phyloP scores from a whole-genome alignment of 2,329 filamentous ascomycete species.

The Talaromyces pinophilus region DNA sequence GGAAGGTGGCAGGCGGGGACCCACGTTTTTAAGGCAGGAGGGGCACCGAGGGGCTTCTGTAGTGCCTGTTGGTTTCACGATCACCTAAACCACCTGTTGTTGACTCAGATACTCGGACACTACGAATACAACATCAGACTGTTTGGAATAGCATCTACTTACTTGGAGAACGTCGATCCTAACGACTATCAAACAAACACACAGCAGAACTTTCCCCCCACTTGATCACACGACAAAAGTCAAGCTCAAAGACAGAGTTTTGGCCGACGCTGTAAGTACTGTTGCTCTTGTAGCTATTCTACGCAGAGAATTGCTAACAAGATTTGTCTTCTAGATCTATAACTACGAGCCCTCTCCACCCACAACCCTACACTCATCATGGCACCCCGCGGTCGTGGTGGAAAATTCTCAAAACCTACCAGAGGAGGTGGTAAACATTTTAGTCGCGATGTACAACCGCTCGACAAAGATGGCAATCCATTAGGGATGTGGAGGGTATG shows the following conservation, averaged over 20 bases:
- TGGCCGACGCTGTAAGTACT: not conserved
- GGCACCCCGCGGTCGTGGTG: constrained; percentile 25
- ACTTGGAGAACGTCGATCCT: not conserved
- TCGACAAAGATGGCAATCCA: constrained; percentile 86
- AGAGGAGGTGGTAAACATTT: constrained; percentile 77
- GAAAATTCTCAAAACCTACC: constrained; percentile 27
- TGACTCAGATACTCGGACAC: not conserved
- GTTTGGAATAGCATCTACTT: not conserved
- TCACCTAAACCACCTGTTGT: not conserved
- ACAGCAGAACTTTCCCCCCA: not conserved
- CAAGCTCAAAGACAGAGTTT: not conserved
- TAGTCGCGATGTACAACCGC: constrained; percentile 83
- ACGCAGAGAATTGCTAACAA: not conserved
- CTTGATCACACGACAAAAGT: constrained; percentile 13
- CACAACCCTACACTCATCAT: constrained; percentile 16
- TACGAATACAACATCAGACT: not conserved
- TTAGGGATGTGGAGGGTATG: constrained; percentile 79
- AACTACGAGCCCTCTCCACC: not conserved
- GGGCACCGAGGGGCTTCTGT: constrained; percentile 6
- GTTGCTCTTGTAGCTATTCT: not conserved
- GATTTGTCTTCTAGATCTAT: not conserved
- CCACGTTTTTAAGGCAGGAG: constrained; percentile 11
- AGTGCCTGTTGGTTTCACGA: not conserved
- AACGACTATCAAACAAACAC: not conserved
- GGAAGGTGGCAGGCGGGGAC: not conserved